These are phyloP conservation scores for Cornus florida DNA, from an alignment of 148 eudicot species.

Conservation along the genomic window DNA sequence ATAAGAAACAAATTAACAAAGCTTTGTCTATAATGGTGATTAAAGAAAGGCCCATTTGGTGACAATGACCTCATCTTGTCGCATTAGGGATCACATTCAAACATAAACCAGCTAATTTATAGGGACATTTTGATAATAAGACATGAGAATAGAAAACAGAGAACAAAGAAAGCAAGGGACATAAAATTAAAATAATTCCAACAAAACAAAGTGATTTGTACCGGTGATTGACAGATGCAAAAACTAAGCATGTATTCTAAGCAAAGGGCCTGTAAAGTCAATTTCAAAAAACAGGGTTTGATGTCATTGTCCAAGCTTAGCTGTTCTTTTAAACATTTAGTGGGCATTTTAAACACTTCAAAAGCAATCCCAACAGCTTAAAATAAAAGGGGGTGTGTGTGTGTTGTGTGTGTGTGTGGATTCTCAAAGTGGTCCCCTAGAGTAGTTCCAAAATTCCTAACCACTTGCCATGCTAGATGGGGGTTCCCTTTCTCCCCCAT, in stretches of 20 bases:
- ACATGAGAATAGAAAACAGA: neutral
- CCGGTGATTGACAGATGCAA: constrained; percentile 7
- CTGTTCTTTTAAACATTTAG: constrained; percentile 32
- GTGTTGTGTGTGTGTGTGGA: neutral
- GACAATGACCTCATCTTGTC: constrained; percentile 22
- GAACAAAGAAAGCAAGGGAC: neutral
- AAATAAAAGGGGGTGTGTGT: constrained; percentile 4
- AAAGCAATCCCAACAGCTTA: constrained; percentile 22
- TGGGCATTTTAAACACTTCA: constrained; percentile 9
- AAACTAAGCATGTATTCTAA: constrained; percentile 7
- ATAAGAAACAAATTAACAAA: constrained; percentile 11
- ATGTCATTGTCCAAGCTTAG: constrained; percentile 31
- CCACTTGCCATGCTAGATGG: constrained; percentile 3
- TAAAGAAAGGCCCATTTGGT: constrained; percentile 6
- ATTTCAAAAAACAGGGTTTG: constrained; percentile 13
- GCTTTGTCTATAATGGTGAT: constrained; percentile 1
- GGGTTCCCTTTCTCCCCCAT: neutral
- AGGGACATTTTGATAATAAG: neutral
- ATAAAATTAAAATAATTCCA: neutral
- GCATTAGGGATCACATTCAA: neutral
- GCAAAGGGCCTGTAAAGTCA: constrained; percentile 22
- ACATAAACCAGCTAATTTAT: constrained; percentile 14
- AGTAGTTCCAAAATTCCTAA: constrained; percentile 20
- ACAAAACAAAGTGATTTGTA: neutral
- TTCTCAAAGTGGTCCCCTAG: constrained; percentile 17